Evolutionary conservation across 257 asterid genomes (phyloP).

Genomic region (Striga asiatica): DNA sequence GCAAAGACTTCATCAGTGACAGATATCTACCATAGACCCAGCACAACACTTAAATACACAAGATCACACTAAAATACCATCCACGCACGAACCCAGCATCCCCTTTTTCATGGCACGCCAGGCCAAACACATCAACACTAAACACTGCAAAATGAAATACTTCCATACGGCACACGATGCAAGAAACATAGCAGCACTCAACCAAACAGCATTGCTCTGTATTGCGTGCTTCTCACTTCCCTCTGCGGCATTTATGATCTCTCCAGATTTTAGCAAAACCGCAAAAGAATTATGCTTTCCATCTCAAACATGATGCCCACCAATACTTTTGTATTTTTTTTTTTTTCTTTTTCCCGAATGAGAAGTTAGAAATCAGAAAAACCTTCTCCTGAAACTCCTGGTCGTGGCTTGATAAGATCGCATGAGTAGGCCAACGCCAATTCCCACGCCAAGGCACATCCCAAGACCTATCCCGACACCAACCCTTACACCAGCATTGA

Average conservation of each 20-base stretch:
- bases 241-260: neutral
- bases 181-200: too few species aligned
- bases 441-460: constrained; percentile 55
- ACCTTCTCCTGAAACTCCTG: constrained; percentile 40
- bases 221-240: constrained; percentile 17
- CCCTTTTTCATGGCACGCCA: too few species aligned
- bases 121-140: too few species aligned
- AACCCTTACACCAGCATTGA: constrained; percentile 59
- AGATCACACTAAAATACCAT: too few species aligned
- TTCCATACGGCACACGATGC: constrained; percentile 9
- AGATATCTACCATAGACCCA: constrained; percentile 15
- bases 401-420: constrained; percentile 53
- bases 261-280: neutral
- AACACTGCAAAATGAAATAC: neutral
- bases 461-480: constrained; percentile 64
- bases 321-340: neutral
- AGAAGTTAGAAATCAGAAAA: constrained; percentile 25
- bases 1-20: constrained; percentile 10
- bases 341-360: too few species aligned
- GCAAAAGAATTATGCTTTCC: constrained; percentile 4
- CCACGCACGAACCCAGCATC: too few species aligned
- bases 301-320: constrained; percentile 7
- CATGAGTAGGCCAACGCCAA: constrained; percentile 53
- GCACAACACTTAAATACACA: constrained; percentile 10
- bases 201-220: constrained; percentile 7